Evolutionary conservation across 2,329 filamentous ascomycete genomes (phyloP).

Genomic region (Microsporum audouinii): DNA sequence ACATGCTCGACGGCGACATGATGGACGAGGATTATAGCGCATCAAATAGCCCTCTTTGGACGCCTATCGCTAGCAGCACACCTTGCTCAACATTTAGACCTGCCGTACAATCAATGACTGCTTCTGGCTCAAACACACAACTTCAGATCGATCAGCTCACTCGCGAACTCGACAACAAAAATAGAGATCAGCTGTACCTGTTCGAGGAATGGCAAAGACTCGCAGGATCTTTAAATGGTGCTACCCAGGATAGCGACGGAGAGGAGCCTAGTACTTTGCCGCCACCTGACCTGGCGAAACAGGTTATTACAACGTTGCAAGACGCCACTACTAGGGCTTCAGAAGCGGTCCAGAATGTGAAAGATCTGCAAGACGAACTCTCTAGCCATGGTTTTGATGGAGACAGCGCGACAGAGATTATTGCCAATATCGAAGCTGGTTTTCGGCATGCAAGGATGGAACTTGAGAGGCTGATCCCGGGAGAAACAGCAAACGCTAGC

Average conservation of each 20-base stretch:
- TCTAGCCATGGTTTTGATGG: constrained; percentile 31
- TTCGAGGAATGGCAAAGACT: constrained; percentile 32
- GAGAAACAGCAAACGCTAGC: constrained; percentile 30
- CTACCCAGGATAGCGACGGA: not conserved
- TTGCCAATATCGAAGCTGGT: constrained; percentile 27
- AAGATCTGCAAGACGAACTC: constrained; percentile 27
- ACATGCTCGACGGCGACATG: not conserved
- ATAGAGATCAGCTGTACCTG: constrained; percentile 29
- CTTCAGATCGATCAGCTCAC: constrained; percentile 17
- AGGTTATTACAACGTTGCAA: constrained; percentile 28
- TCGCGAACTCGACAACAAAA: constrained; percentile 30
- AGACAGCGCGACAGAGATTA: constrained; percentile 21
- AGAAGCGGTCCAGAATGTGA: constrained; percentile 28
- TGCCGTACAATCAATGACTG: constrained; percentile 9
- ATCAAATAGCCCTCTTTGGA: constrained; percentile 1
- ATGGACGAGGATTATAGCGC: constrained; percentile 1
- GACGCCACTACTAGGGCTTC: constrained; percentile 28
- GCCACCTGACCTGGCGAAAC: constrained; percentile 29
- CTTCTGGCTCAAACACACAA: constrained; percentile 3
- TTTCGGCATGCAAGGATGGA: constrained; percentile 36
- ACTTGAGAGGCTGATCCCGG: constrained; percentile 34
- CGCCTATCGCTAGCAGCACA: not conserved
- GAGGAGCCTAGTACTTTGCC: constrained; percentile 19
- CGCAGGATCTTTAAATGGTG: constrained; percentile 17
- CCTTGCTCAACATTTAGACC: not conserved